These are phyloP conservation scores for Ottelia alismoides DNA, from an alignment of 106 monocot genomes.

Conservation along the genomic window DNA sequence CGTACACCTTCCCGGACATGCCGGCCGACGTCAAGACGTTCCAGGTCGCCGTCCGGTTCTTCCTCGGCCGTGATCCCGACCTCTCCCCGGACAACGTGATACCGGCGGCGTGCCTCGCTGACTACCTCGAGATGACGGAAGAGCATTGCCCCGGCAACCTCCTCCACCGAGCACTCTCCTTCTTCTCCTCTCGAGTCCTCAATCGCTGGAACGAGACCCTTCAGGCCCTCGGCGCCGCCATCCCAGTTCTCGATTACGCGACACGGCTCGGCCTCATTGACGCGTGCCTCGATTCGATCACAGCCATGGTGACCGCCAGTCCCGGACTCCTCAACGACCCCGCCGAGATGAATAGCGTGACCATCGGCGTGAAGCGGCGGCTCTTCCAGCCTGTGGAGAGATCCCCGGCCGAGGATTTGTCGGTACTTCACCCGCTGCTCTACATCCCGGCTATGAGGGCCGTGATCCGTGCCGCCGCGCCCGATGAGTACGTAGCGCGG, in stretches of 20 bases:
- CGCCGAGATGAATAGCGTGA: background rate
- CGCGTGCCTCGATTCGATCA: conserved; percentile 16
- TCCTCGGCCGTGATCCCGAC: conserved; percentile 13
- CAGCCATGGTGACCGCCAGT: conserved; percentile 19
- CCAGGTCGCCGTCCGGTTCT: conserved; percentile 17
- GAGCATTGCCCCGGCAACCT: conserved; percentile 27
- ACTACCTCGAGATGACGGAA: conserved; percentile 27
- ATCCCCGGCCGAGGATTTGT: conserved; percentile 18
- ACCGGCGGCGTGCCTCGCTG: conserved; percentile 22
- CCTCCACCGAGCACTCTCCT: conserved; percentile 15
- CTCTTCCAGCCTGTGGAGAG: background rate
- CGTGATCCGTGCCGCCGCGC: conserved; percentile 3
- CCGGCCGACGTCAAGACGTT: conserved; percentile 15
- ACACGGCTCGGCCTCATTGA: conserved; percentile 14
- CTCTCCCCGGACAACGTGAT: conserved; percentile 18
- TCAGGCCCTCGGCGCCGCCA: conserved; percentile 8
- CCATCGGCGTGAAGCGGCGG: background rate
- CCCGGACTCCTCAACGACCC: conserved; percentile 12
- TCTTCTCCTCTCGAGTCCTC: conserved; percentile 16
- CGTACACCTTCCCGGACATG: conserved; percentile 5
- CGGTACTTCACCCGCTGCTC: conserved; percentile 10
- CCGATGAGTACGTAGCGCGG: background rate
- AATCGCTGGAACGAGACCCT: conserved; percentile 38
- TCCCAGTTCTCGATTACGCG: conserved; percentile 7
- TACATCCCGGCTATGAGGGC: conserved; percentile 9